These are phyloP conservation scores for Avena sativa DNA, from an alignment of 176 grass and related monocot genomes.

Conservation along the genomic window DNA sequence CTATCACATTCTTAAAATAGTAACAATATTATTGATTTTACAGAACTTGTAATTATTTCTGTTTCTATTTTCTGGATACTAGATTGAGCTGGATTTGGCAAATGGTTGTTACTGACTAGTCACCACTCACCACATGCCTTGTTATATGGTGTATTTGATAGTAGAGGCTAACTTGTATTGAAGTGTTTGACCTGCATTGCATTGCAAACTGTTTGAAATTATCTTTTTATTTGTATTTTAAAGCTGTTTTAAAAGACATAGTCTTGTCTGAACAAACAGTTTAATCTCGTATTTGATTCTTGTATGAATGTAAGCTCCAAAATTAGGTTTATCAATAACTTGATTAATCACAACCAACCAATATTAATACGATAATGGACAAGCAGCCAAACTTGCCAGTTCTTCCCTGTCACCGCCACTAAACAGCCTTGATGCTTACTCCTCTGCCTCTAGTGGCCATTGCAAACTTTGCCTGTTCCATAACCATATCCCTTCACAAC, in stretches of 20 bases:
- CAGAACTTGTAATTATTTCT: neutral
- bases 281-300: neutral
- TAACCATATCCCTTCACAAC: neutral
- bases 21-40: neutral
- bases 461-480: neutral
- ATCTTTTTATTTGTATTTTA: constrained; percentile 15
- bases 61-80: constrained; percentile 6
- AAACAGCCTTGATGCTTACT: neutral
- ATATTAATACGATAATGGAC: neutral
- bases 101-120: neutral
- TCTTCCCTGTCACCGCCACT: neutral
- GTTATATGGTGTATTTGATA: constrained; percentile 2
- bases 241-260: neutral
- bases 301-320: neutral
- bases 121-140: neutral
- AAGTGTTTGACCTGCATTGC: neutral
- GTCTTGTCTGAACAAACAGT: neutral
- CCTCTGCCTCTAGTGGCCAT: neutral
- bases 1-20: neutral
- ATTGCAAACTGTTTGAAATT: constrained; percentile 17
- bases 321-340: neutral
- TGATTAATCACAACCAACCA: constrained; percentile 2
- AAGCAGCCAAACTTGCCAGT: neutral
- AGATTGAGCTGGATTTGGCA: constrained; percentile 15
- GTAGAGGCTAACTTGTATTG: constrained; percentile 4